Evolutionary conservation across 2,329 filamentous ascomycete species (phyloP), one percentile per base, ranked within the genome.

Genomic region (Rhynchosporium graminicola): DNA sequence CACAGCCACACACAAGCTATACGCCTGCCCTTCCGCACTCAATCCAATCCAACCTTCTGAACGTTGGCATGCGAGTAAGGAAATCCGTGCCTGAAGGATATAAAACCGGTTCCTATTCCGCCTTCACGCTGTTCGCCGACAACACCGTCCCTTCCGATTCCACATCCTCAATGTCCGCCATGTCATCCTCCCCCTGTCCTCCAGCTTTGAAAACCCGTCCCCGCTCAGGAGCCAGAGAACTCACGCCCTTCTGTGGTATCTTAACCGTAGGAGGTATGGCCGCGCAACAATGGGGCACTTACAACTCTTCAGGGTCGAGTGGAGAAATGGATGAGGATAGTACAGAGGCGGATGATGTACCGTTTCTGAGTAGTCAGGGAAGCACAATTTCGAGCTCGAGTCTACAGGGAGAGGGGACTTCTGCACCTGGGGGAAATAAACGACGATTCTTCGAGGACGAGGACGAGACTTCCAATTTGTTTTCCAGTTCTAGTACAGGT

Each of bases 11-110:
- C 71, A 15, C 67, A 68, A 4, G 33, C 63, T 10, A 38, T 64
- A 10, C 55, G 43, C 60, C 68, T 4, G 5, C 58, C 68, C 77
- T 74, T 38, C 74, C 76, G 9, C 76, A 79, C 15, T 84, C 86
- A 3, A 70, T 96, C 38, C 91, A 97, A 76, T 83, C 92, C 42
- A 90, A 90, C 65, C 87, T 98, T n/a, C 81, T 97, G 47, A 91
- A 84, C 71, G 94, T 98, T 67, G 94, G 94, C 71, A 97, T 97
- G 92, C 88, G 94, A 29, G 84, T 98, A 57, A 89, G 94, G 74
- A 98, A 98, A 79, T 90, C 90, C 10, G 90, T 98, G 7, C 89
- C 92, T 0, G 93, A 97, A 74, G 94, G 94, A 63, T 97, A 97
- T 82, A 96, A 96, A 79, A 96, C 91, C 1, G 83, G 83, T 66